phyloP scores from a whole-genome alignment of 1,284 basidiomycete genomes.

The Microbotryum intermedium region DNA sequence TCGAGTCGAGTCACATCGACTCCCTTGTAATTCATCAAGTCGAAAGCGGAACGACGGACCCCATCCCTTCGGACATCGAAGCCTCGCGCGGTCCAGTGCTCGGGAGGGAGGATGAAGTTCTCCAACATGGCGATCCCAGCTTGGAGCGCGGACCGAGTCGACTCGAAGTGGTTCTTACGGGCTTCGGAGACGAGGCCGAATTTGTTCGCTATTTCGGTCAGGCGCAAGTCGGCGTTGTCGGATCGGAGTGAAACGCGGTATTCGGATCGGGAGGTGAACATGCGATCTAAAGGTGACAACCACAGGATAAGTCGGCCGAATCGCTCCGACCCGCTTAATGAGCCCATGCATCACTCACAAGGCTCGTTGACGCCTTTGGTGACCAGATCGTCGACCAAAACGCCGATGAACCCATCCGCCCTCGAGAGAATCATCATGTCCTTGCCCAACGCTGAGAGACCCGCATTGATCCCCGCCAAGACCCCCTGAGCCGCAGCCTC shows the following conservation, averaged over 20 bases:
- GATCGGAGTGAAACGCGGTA: constrained; percentile 77
- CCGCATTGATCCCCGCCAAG: constrained; percentile 74
- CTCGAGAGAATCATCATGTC: constrained; percentile 60
- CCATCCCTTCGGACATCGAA: constrained; percentile 37
- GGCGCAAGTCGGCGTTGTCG: constrained; percentile 74
- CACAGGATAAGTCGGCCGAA: neutral
- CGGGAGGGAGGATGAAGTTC: constrained; percentile 32
- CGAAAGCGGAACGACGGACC: constrained; percentile 52
- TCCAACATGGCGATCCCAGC: constrained; percentile 50
- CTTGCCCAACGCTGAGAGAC: constrained; percentile 52
- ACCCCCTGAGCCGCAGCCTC: constrained; percentile 81
- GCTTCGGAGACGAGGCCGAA: constrained; percentile 55
- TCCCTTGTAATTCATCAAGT: constrained; percentile 59
- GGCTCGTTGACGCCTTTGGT: constrained; percentile 81
- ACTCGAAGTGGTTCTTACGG: constrained; percentile 53
- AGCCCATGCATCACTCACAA: constrained; percentile 38
- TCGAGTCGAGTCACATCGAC: constrained; percentile 48
- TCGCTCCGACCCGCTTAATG: neutral
- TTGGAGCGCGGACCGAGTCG: constrained; percentile 48
- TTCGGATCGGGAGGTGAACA: constrained; percentile 85
- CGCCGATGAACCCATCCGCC: constrained; percentile 74
- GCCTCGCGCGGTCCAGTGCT: constrained; percentile 37
- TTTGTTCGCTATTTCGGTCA: constrained; percentile 58
- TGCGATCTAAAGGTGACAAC: constrained; percentile 55
- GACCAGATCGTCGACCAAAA: constrained; percentile 83